Conservation (phyloP, 2,329 filamentous ascomycete genomes). For the Thelonectria discophora region DNA sequence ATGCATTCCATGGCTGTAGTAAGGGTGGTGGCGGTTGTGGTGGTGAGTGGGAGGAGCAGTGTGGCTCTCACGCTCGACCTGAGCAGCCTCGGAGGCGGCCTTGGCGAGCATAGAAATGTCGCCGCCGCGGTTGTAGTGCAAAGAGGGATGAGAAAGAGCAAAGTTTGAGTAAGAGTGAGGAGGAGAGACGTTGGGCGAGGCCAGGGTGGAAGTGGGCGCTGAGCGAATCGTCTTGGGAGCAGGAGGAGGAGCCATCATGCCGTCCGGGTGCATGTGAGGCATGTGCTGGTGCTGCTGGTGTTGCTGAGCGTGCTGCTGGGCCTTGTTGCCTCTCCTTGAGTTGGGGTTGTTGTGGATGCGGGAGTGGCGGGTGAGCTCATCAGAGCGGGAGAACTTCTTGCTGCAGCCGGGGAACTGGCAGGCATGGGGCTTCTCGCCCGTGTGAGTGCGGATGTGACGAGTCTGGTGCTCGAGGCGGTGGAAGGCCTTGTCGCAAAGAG, state of each 20-base stretch:
- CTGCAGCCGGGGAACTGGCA: constrained; percentile 96
- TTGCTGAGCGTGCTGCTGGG: constrained; percentile 54
- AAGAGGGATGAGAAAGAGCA: constrained; percentile 60
- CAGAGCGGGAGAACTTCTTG: constrained; percentile 95
- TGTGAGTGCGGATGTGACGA: constrained; percentile 93
- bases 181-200: constrained; percentile 94
- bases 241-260: constrained; percentile 81
- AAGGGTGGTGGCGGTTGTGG: constrained; percentile 61
- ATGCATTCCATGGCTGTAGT: constrained; percentile 59
- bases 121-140: constrained; percentile 59
- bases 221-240: constrained; percentile 84
- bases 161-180: constrained; percentile 86
- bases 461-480: constrained; percentile 96
- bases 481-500: constrained; percentile 97
- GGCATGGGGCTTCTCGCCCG: constrained; percentile 96
- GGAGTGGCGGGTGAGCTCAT: constrained; percentile 96
- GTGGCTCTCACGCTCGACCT: constrained; percentile 68
- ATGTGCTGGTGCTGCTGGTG: constrained; percentile 47
- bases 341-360: constrained; percentile 99
- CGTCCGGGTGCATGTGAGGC: constrained; percentile 60
- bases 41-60: constrained; percentile 52
- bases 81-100: constrained; percentile 68
- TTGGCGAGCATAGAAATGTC: constrained; percentile 70
- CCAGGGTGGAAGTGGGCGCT: constrained; percentile 84
- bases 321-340: constrained; percentile 91